phyloP scores from a whole-genome alignment of 2,329 filamentous ascomycete genomes.

The Epichloe coenophiala region DNA sequence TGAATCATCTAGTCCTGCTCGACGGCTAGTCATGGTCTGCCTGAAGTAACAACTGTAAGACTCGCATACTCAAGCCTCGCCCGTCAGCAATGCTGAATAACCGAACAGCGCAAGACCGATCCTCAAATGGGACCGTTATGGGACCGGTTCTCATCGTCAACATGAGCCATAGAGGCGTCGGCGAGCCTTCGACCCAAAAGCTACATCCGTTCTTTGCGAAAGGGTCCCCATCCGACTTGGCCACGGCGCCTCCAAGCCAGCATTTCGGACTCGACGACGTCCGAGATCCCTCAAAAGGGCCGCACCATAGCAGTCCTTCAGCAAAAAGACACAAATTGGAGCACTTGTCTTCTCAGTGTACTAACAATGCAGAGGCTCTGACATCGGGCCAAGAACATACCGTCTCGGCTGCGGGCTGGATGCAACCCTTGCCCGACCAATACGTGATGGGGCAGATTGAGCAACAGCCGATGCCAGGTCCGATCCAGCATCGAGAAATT shows the following conservation, averaged over 20 bases:
- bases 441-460: background rate
- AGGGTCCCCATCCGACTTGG: constrained; percentile 6
- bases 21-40: background rate
- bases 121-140: constrained; percentile 32
- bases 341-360: constrained; percentile 6
- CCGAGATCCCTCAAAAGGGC: background rate
- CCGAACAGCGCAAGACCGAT: background rate
- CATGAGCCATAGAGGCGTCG: constrained; percentile 30
- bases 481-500: background rate
- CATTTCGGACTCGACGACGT: background rate
- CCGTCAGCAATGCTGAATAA: background rate
- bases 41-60: background rate
- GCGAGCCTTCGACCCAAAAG: constrained; percentile 26
- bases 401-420: background rate
- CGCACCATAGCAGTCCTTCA: background rate
- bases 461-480: background rate
- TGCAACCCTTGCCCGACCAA: background rate
- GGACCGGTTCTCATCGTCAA: constrained; percentile 26
- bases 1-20: background rate
- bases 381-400: background rate
- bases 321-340: constrained; percentile 3
- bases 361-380: background rate
- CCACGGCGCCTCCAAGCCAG: background rate
- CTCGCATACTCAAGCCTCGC: background rate
- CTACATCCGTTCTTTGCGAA: constrained; percentile 42